Conservation (phyloP, 129 eudicot species). For the Daucus carota region DNA sequence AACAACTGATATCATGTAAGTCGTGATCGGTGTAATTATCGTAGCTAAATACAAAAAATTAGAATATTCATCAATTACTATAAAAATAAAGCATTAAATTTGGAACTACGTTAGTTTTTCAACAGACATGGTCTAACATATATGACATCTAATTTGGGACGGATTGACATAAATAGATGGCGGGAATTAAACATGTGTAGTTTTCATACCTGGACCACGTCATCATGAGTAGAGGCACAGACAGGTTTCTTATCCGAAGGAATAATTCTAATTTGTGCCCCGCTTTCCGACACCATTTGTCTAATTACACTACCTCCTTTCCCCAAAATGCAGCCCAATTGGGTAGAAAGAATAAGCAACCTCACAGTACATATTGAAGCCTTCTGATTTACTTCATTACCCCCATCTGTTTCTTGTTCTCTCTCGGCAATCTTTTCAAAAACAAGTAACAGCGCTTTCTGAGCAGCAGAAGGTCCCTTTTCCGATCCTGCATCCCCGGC, state of each 20-base stretch:
- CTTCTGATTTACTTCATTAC: slow-evolving; percentile 29
- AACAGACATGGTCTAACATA: background rate
- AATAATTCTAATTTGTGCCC: slow-evolving; percentile 70
- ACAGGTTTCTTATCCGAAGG: slow-evolving; percentile 68
- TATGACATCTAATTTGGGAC: background rate
- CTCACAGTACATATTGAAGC: slow-evolving; percentile 35
- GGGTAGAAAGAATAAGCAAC: slow-evolving; percentile 60
- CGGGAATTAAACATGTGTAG: background rate
- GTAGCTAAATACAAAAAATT: too few species aligned
- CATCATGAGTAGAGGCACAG: slow-evolving; percentile 76
- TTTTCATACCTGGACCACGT: slow-evolving; percentile 60
- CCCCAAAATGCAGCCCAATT: slow-evolving; percentile 76
- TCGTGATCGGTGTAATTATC: too few species aligned
- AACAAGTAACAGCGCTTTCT: slow-evolving; percentile 67
- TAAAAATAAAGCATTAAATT: too few species aligned
- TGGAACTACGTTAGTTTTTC: background rate
- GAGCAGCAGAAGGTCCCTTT: slow-evolving; percentile 41
- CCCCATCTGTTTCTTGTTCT: slow-evolving; percentile 35
- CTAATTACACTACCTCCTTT: slow-evolving; percentile 58
- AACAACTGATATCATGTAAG: too few species aligned
- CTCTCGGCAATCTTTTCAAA: slow-evolving; percentile 62
- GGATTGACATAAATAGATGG: background rate
- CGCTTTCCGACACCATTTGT: slow-evolving; percentile 71
- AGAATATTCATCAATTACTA: background rate
- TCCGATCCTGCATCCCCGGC: slow-evolving; percentile 35